Evolutionary conservation across 75 land plant genomes (phyloP).

Genomic region (Pinus tabuliformis): DNA sequence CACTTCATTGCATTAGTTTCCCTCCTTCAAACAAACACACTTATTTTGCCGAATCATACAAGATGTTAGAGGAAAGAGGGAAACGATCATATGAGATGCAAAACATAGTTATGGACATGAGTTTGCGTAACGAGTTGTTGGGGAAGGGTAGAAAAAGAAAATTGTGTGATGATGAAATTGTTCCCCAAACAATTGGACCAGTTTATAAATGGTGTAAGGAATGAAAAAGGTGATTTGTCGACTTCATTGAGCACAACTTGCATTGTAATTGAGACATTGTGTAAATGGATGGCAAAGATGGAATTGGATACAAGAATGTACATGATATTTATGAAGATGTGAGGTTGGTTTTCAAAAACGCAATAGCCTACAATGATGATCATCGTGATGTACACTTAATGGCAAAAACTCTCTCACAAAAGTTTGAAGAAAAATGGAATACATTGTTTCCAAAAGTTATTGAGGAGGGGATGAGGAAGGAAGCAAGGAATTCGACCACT

Average conservation of each 20-base stretch:
- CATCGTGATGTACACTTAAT: slow-evolving; percentile 74
- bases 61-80: slow-evolving; percentile 64
- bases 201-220: no score
- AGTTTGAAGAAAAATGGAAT: slow-evolving; percentile 93
- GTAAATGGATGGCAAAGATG: slow-evolving; percentile 91
- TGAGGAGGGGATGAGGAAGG: no score
- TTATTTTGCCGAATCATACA: slow-evolving; percentile 47
- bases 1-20: no score
- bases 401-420: slow-evolving; percentile 80
- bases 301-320: slow-evolving; percentile 72
- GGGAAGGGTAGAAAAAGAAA: slow-evolving; percentile 87
- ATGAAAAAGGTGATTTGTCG: no score
- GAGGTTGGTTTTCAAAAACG: slow-evolving; percentile 82
- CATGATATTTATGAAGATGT: slow-evolving; percentile 83
- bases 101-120: slow-evolving; percentile 57
- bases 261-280: no score
- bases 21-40: no score
- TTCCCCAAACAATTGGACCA: no score
- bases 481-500: no score
- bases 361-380: slow-evolving; percentile 91
- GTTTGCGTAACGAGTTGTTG: slow-evolving; percentile 67
- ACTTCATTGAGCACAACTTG: no score
- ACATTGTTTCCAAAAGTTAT: slow-evolving; percentile 70
- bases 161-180: slow-evolving; percentile 65
- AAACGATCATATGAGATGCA: slow-evolving; percentile 52